Evolutionary conservation across 106 monocot genomes (phyloP), one percentile per base, ranked within the genome.

Genomic region (Allium cepa): DNA sequence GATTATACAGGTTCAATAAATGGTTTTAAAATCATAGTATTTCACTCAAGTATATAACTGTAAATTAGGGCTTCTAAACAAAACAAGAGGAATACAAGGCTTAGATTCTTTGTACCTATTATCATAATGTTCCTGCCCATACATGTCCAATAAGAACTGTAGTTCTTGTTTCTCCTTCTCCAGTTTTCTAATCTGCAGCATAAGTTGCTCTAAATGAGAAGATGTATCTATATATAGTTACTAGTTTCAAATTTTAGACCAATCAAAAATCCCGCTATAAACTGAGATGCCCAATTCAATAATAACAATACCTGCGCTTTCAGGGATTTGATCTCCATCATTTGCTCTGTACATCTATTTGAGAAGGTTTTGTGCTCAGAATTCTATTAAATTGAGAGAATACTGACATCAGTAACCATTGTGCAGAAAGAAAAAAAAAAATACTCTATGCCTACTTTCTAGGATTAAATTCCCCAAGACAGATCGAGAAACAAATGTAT

Each of bases 111-210:
- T 68, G 63, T 87, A 97, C 97, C 97, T 81, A 59, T 80, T 83
- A 17, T 97, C 89, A 72, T 71, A 84, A 69, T 80, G 72, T 66
- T 87, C 89, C 49, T 97, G 85, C 49, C 78, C 92, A 75, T 87
- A 81, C 87, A 84, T 89, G 78, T 97, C 97, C 68, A 92, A 47
- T 60, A 87, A 57, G 45, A 77, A 79, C 62, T 75, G 80, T 53
- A 92, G 71, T 69, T 89, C 97, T 74, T 89, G 82, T 55, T 82
- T 92, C 69, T 87, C 82, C 68, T 80, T 82, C 71, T 97, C 92
- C 82, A 92, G 63, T 59, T 82, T 79, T 70, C 92, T 86, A 79
- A 81, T 74, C 97, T 97, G 78, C 77, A 79, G 18, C 56, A 75
- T 63, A 7, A 60, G 59, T 70, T 59, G 56, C 18, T 76, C 52